Evolutionary conservation across 2,329 filamentous ascomycete genomes (phyloP).

Genomic region (Chaetomiaceae sp.): DNA sequence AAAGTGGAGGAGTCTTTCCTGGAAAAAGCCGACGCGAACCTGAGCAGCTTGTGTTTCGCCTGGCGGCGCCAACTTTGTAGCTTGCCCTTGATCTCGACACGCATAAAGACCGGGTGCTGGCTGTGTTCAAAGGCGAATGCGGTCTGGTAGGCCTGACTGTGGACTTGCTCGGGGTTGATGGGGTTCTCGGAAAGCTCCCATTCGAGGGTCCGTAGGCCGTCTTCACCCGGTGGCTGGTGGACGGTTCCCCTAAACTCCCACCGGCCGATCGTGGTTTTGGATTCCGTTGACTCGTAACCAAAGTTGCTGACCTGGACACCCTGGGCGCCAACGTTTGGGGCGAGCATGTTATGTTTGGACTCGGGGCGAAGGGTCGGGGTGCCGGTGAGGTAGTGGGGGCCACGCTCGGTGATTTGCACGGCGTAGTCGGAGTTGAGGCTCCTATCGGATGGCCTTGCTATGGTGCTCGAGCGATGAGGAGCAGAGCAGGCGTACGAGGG

Average conservation of each 20-base stretch:
- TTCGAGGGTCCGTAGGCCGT: not conserved
- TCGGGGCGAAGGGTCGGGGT: not conserved
- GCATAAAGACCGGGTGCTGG: not conserved
- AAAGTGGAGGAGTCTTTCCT: too few species aligned
- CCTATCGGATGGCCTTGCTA: too few species aligned
- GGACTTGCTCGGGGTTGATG: not conserved
- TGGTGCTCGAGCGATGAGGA: too few species aligned
- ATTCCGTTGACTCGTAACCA: not conserved
- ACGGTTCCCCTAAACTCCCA: not conserved
- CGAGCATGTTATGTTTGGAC: not conserved
- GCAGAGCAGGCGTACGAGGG: not conserved
- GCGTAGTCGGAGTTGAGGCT: not conserved
- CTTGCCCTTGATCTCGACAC: not conserved
- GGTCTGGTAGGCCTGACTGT: not conserved
- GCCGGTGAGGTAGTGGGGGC: not conserved
- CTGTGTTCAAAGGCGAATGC: not conserved
- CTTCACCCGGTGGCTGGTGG: not conserved
- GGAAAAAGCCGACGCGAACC: too few species aligned
- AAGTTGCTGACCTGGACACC: not conserved
- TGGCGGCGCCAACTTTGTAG: not conserved
- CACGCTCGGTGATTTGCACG: not conserved
- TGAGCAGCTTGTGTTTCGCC: not conserved
- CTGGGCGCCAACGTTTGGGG: not conserved
- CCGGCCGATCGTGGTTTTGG: not conserved
- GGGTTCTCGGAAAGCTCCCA: not conserved